phyloP scores from a whole-genome alignment of 2,329 filamentous ascomycete species.

The Pestalotiopsis sp. region DNA sequence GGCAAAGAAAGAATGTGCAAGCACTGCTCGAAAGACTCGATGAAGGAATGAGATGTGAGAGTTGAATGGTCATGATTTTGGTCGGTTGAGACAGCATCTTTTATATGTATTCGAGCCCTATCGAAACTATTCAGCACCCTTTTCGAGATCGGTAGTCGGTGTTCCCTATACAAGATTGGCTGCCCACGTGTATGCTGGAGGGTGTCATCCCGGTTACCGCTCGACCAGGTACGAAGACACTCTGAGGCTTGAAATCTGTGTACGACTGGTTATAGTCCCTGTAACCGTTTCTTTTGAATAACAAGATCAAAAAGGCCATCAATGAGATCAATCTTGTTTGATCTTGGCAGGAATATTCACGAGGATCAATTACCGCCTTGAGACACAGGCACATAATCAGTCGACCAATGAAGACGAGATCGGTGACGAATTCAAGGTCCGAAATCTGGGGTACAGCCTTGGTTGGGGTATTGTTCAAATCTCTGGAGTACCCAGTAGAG shows the following conservation, averaged over 20 bases:
- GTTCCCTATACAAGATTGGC: background rate
- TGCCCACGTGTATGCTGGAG: background rate
- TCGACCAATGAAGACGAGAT: slow-evolving; percentile 4
- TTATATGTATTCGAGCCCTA: slow-evolving; percentile 1
- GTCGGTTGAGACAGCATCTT: background rate
- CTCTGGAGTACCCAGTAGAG: background rate
- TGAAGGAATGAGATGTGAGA: background rate
- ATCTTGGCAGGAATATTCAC: slow-evolving; percentile 9
- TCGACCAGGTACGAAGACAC: background rate
- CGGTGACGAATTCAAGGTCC: slow-evolving; percentile 4
- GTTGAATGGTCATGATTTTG: background rate
- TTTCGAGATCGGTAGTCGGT: background rate
- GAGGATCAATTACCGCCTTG: background rate
- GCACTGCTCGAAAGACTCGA: slow-evolving; percentile 8
- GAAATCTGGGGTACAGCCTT: slow-evolving; percentile 1
- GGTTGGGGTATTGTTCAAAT: background rate
- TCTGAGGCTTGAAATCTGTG: background rate
- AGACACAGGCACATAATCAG: background rate
- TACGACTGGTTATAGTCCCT: background rate
- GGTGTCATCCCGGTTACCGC: background rate
- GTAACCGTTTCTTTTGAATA: background rate
- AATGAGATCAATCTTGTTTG: slow-evolving; percentile 3
- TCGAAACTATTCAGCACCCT: background rate
- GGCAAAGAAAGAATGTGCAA: slow-evolving; percentile 6
- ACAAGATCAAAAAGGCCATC: slow-evolving; percentile 1